A percentile compares a stretch with the other conserved stretches of the same genome.
Evolutionary conservation across 78 protist genomes (phyloP).

Genomic region (Chrysochromulina parva): DNA sequence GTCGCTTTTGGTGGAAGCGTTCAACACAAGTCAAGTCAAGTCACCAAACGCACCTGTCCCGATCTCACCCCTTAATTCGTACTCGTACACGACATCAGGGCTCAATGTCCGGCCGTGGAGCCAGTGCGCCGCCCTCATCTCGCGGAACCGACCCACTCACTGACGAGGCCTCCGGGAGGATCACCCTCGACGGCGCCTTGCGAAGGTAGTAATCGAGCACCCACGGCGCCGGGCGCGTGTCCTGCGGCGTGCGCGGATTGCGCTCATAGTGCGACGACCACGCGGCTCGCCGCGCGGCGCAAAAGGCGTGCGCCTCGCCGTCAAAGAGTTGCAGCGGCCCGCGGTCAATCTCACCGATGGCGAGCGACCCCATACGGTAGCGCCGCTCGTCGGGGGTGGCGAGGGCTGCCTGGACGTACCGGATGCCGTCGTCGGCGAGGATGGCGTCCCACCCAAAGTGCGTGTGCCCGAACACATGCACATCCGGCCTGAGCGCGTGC

Average conservation of each 20-base stretch:
- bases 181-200: no score
- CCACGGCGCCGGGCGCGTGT: background rate
- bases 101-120: no score
- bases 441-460: constrained; percentile 9
- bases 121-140: no score
- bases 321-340: background rate
- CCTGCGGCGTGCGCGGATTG: background rate
- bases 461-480: constrained; percentile 15
- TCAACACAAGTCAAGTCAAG: no score
- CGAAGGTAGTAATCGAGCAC: background rate
- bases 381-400: background rate
- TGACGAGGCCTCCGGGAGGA: no score
- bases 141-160: no score
- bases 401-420: constrained; percentile 18
- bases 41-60: no score
- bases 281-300: background rate
- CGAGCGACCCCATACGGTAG: background rate
- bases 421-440: background rate
- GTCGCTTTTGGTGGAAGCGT: no score
- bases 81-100: no score
- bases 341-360: background rate
- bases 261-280: background rate
- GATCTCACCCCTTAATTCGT: no score
- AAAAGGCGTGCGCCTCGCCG: background rate
- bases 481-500: background rate